Evolutionary conservation across 1,139 yeast species (phyloP), one percentile per base, ranked within the genome.

Genomic region (Saccharomyces hybrid): DNA sequence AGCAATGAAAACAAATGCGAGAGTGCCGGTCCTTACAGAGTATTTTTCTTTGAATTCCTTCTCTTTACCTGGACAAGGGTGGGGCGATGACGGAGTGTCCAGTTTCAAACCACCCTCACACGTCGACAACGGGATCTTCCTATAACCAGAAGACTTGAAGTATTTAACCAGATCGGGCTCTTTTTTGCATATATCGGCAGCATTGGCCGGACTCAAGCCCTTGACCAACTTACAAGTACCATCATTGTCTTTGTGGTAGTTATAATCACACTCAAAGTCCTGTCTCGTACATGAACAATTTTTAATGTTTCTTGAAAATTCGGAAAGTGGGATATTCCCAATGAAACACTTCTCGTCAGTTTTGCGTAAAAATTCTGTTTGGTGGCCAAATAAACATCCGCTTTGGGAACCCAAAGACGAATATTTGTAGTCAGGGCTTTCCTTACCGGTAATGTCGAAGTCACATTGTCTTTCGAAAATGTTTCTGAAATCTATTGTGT

Each of bases 251-350:
- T 86, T 80, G 57, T 71, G 81, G 69, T 76, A 91, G 71, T 91
- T 91, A 74, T 82, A 88, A 68, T 93, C 99, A 78, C 99, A 93
- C 71, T 93, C 99, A 66, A 77, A 95, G 71, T 93, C 99, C 55
- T 81, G 79, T 70, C 96, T 80, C 0, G 95, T 79, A 73, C 99
- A 93, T 1, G 86, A 67, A 72, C 99, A 93, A 68, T 88, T 84
- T 61, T 81, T 77, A 14, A 78, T 72, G 19, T 81, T 74, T 61
- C 78, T 78, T 67, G 77, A 80, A 0, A 88, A 90, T 52, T 81
- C 77, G n/a, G 75, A 71, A 54, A 88, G 72, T 42, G 90, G 88
- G 12, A 65, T 86, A 63, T 78, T 79, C 14, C 97, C 97, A 62
- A 93, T 82, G 66, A 81, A 90, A 72, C 99, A 93, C 58, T 87